Evolutionary conservation across 2,329 filamentous ascomycete species (phyloP), one percentile per base, ranked within the genome.

Genomic region (Apiospora malaysiana): DNA sequence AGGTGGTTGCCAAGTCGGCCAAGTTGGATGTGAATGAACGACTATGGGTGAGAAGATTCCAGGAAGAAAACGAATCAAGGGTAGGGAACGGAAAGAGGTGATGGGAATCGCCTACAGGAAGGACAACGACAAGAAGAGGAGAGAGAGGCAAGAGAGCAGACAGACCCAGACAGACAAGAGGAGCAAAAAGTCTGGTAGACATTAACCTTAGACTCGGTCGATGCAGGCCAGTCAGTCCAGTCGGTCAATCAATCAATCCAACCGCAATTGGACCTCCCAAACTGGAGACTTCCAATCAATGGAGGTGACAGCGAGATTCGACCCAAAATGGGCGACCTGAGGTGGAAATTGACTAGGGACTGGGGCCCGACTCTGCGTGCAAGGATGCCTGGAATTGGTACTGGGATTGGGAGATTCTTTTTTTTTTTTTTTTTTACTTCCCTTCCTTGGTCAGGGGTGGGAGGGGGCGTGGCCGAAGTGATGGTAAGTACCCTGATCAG

Each of bases 261-360:
- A 45, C 16, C 16, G 42, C 51, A 21, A n/a, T 40, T 59, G 51
- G 51, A 32, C 51, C 27, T 59, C 51, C 21, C 25, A 63, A 63
- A 40, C 32, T 63, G 56, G 37, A 32, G 56, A 40, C 56, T 63
- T 63, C 56, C 56, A 63, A 63, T 63, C 56, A 63, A 63, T 27
- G 45, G 67, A 68, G 67, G 67, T 68, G 67, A 68, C 46, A 68
- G 43, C 43, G 66, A 40, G 67, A 68, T 56, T 49, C 46, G 46
- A 68, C 46, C 45, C 32, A 68, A 68, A 56, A 40, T 40, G 67
- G 67, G 40, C 23, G 51, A 70, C 47, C 70, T 59, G 73, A 74
- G 65, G 74, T 71, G 42, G 67, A 70, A 70, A 75, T 69, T 73
- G 73, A 70, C 74, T 69, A 75, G 71, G 75, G 70, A 66, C 72